A percentile compares a stretch with the other conserved stretches of the same genome.
These are phyloP conservation scores for Paracamarosporium sp. DNA, from an alignment of 2,329 filamentous ascomycete genomes.

Conservation along the genomic window DNA sequence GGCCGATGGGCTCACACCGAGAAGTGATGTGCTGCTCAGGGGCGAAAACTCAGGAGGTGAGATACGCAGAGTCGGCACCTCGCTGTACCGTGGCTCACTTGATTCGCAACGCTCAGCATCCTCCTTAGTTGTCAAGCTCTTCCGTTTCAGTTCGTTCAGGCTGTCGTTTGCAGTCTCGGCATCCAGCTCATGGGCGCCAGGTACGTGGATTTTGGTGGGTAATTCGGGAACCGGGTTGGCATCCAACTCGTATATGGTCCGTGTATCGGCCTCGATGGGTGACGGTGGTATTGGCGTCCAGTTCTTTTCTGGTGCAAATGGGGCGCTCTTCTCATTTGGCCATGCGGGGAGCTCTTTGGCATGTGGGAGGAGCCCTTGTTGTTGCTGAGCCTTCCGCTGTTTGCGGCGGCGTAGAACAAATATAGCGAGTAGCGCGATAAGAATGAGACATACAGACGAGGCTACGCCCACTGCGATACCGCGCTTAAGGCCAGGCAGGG, in stretches of 20 bases:
- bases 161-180: not conserved
- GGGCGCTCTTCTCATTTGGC: constrained; percentile 19
- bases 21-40: not conserved
- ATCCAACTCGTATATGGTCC: constrained; percentile 28
- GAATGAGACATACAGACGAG: constrained; percentile 27
- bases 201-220: constrained; percentile 17
- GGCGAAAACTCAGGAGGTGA: constrained; percentile 3
- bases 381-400: constrained; percentile 10
- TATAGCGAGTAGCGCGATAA: constrained; percentile 29
- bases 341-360: constrained; percentile 10
- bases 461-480: constrained; percentile 37
- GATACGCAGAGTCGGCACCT: constrained; percentile 6
- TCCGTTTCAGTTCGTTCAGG: not conserved
- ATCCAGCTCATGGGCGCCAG: constrained; percentile 21
- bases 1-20: constrained; percentile 9
- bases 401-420: constrained; percentile 29
- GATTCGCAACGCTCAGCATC: not conserved
- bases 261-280: constrained; percentile 29
- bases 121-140: not conserved
- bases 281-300: constrained; percentile 7
- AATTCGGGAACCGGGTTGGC: constrained; percentile 28
- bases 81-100: not conserved
- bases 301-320: constrained; percentile 5
- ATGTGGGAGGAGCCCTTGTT: constrained; percentile 5
- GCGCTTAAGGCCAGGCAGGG: constrained; percentile 37